Base-by-base conservation (phyloP, 257 asterid genomes). In the Solanum tarapatanum region DNA sequence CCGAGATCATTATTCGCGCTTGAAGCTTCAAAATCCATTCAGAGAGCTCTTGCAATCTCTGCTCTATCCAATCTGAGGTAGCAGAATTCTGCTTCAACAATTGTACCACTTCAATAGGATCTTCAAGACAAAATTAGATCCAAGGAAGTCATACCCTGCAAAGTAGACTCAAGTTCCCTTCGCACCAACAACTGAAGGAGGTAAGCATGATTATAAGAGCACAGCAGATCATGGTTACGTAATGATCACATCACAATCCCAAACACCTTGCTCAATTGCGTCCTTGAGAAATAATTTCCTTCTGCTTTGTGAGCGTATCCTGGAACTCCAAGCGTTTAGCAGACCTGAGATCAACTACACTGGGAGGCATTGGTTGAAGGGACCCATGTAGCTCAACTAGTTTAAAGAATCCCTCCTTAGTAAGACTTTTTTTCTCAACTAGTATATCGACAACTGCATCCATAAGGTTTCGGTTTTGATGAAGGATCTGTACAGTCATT, bases 371-470 rank as follows among this genome's bases (percentile, higher is more conserved):
- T 51, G 95, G 89, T 86, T 89, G 90, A 83, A 94, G 86, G 76
- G 92, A 92, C n/a, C 99, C 98, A 75, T 97, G 97, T 90, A 91
- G 85, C 80, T 94, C 93, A 23, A 95, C 99, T 70, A 97, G 87
- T 89, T 90, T 87, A 51, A 87, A 90, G 88, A 97, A 95, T 82
- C 94, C 98, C 91, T 92, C 90, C 93, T 94, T 95, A 10, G 95
- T 93, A 86, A 95, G 90, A 87, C 95, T 94, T 93, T 95, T 97
- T 90, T 93, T 93, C 93, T 94, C 91, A 69, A 94, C 94, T 9
- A 97, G 98, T 28, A 76, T 88, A 83, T 90, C 88, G 13, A 94
- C 98, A 32, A 94, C 90, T 37, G 94, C 97, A 85, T 97, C 95
- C 98, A 97, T 89, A 58, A 97, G 98, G 11, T 77, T 86, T 32